Evolutionary conservation across 2,329 filamentous ascomycete species (phyloP).

Genomic region (Cephalotrichum gorgonifer): DNA sequence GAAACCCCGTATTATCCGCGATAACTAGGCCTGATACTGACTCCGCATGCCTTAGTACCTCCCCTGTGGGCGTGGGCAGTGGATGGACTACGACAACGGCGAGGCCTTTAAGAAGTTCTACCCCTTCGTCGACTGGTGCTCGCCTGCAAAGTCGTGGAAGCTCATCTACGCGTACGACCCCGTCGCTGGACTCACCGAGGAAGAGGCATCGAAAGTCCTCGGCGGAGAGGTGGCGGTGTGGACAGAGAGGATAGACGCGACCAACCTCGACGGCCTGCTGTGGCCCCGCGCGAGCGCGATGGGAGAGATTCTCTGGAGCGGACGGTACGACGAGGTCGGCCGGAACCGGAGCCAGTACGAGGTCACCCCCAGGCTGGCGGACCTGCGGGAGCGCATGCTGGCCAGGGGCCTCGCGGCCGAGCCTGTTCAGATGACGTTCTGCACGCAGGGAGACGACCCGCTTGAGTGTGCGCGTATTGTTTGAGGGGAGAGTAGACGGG

Average conservation of each 20-base stretch:
- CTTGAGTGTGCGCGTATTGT: conserved; percentile 8
- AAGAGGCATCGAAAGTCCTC: conserved; percentile 56
- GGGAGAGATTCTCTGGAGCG: conserved; percentile 74
- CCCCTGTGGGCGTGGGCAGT: conserved; percentile 72
- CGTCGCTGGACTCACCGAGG: conserved; percentile 47
- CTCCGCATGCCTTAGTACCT: conserved; percentile 48
- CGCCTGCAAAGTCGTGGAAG: conserved; percentile 71
- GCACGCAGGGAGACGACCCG: conserved; percentile 45
- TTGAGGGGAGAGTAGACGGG: neutral
- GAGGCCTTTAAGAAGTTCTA: conserved; percentile 40
- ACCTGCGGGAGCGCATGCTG: conserved; percentile 69
- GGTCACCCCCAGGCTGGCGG: conserved; percentile 58
- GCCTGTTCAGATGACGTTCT: conserved; percentile 64
- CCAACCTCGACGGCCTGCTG: conserved; percentile 64
- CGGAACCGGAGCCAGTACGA: conserved; percentile 62
- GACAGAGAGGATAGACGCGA: conserved; percentile 67
- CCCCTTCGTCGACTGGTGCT: conserved; percentile 75
- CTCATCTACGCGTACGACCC: conserved; percentile 76
- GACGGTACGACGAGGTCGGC: conserved; percentile 52
- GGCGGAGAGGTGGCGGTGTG: conserved; percentile 78
- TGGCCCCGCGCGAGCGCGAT: conserved; percentile 71
- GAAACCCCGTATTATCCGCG: too few relatives aligned
- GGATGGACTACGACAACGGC: conserved; percentile 60
- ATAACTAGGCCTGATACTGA: too few relatives aligned
- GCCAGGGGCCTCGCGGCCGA: conserved; percentile 52